Conservation (phyloP, 768 basidiomycete genomes). For the Coprinopsis sp. region DNA sequence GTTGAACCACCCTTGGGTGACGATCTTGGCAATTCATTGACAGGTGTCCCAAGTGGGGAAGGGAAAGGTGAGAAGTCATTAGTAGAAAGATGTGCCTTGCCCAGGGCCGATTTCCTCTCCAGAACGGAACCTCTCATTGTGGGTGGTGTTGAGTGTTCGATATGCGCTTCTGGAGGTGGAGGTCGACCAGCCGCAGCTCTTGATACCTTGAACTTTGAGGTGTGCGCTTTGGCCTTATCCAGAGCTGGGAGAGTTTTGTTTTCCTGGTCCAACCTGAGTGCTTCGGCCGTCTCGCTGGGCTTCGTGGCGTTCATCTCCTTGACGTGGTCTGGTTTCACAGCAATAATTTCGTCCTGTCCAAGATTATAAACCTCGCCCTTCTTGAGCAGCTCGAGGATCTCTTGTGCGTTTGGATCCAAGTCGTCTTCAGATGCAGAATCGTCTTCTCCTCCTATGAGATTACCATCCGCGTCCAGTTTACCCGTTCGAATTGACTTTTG, state of each 20-base stretch:
- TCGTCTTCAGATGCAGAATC: conserved; percentile 58
- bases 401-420: conserved; percentile 42
- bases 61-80: conserved; percentile 6
- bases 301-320: conserved; percentile 1
- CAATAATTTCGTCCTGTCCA: conserved; percentile 39
- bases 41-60: conserved; percentile 4
- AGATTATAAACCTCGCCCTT: conserved; percentile 50
- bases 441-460: conserved; percentile 46
- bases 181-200: conserved; percentile 29
- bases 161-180: too few species aligned
- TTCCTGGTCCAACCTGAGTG: conserved; percentile 8
- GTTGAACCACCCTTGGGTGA: conserved; percentile 29
- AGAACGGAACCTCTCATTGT: too few species aligned
- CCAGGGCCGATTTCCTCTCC: too few species aligned
- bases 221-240: conserved; percentile 29
- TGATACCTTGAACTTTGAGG: conserved; percentile 49
- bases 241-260: conserved; percentile 22
- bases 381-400: conserved; percentile 46
- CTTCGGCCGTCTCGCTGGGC: conserved; percentile 1
- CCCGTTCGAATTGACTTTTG: conserved; percentile 53
- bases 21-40: conserved; percentile 17
- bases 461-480: conserved; percentile 44
- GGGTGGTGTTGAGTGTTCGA: too few species aligned
- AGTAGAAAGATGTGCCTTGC: too few species aligned
- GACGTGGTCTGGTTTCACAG: conserved; percentile 21